A percentile compares a stretch with the other conserved stretches of the same genome.
Evolutionary conservation across 768 basidiomycete species (phyloP).

Genomic region (Gautieria morchelliformis): DNA sequence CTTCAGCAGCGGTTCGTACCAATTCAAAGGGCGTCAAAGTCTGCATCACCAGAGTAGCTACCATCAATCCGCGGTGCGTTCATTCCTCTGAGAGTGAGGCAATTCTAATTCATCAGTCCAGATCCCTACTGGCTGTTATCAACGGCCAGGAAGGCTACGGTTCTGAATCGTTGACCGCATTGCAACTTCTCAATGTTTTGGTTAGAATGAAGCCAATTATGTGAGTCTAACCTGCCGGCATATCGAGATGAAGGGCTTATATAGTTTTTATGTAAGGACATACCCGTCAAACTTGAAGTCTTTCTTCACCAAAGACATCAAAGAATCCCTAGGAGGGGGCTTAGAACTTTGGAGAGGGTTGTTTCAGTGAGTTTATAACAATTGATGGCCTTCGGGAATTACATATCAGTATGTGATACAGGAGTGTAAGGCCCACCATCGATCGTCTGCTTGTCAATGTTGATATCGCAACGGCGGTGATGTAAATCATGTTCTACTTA

Average conservation of each 20-base stretch:
- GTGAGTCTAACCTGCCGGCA: not conserved
- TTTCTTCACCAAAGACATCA: constrained; percentile 1
- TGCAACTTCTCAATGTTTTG: constrained; percentile 1
- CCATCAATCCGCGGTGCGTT: constrained; percentile 3
- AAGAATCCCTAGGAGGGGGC: not conserved
- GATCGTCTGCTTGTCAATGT: constrained; percentile 18
- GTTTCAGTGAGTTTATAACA: constrained; percentile 2
- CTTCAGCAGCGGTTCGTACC: not conserved
- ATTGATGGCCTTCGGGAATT: not conserved
- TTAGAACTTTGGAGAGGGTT: constrained; percentile 7
- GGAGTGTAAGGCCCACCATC: constrained; percentile 15
- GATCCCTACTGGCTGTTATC: not conserved
- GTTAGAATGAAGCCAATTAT: constrained; percentile 6
- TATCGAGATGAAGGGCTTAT: not conserved
- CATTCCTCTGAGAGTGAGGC: not conserved
- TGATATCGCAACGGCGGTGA: constrained; percentile 18
- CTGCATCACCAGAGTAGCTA: not conserved
- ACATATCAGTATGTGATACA: not conserved
- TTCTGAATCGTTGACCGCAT: not conserved
- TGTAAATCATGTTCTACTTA: constrained; percentile 9
- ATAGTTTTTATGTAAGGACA: not conserved
- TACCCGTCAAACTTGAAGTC: constrained; percentile 4
- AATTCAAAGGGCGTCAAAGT: not conserved
- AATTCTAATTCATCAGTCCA: not conserved
- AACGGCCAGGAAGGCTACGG: not conserved